A percentile compares a stretch with the other conserved stretches of the same genome.
Conservation (phyloP, 805 yeast genomes). For the Sugiyamaella valdiviana region DNA sequence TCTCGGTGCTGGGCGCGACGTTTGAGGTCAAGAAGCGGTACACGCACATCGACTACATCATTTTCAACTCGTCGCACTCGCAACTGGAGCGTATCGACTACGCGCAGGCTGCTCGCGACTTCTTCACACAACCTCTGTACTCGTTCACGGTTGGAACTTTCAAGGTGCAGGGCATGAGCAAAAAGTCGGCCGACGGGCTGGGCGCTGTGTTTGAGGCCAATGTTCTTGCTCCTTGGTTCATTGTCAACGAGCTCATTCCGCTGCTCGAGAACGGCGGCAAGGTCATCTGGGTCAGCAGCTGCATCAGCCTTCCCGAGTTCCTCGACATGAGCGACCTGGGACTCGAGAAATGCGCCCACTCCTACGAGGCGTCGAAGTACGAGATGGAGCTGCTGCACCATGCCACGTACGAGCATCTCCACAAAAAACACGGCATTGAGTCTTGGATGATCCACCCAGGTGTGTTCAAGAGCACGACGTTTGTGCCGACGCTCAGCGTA, state of each 20-base stretch:
- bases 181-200: slow-evolving; percentile 65
- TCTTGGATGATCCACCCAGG: slow-evolving; percentile 92
- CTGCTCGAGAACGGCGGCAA: slow-evolving; percentile 55
- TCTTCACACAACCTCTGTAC: slow-evolving; percentile 57
- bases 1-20: slow-evolving; percentile 68
- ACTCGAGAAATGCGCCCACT: slow-evolving; percentile 51
- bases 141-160: slow-evolving; percentile 87
- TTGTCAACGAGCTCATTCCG: slow-evolving; percentile 59
- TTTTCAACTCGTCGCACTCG: slow-evolving; percentile 87
- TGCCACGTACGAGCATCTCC: slow-evolving; percentile 54
- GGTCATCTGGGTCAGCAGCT: slow-evolving; percentile 78
- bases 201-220: slow-evolving; percentile 92
- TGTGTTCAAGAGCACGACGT: slow-evolving; percentile 78
- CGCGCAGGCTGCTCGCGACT: slow-evolving; percentile 66
- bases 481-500: slow-evolving; percentile 65
- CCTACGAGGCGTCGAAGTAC: slow-evolving; percentile 91
- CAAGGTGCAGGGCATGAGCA: slow-evolving; percentile 76
- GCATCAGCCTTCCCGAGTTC: slow-evolving; percentile 71
- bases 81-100: slow-evolving; percentile 84
- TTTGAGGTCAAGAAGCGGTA: slow-evolving; percentile 64
- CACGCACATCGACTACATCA: slow-evolving; percentile 64
- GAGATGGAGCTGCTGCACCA: slow-evolving; percentile 76
- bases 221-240: slow-evolving; percentile 91
- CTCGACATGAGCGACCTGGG: slow-evolving; percentile 72
- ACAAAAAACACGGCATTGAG: slow-evolving; percentile 45